These are phyloP conservation scores for Corniculantispora saksenae DNA, from an alignment of 2,329 filamentous ascomycete genomes.

Conservation along the genomic window DNA sequence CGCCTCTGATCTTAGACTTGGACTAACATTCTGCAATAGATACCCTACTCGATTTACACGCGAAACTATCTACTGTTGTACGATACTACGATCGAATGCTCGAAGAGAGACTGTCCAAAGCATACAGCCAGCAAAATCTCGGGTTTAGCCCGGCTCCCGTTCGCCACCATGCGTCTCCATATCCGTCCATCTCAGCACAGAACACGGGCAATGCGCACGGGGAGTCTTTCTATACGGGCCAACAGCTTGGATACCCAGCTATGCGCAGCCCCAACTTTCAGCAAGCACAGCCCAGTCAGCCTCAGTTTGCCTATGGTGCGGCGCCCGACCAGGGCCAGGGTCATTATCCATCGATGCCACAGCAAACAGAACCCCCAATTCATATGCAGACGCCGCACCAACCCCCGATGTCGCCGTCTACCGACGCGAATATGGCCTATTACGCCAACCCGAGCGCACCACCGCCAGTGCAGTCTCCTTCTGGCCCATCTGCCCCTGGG, in stretches of 20 bases:
- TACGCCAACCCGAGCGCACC: constrained; percentile 50
- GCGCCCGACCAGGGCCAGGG: constrained; percentile 40
- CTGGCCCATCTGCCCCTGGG: constrained; percentile 40
- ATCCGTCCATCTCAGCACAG: constrained; percentile 67
- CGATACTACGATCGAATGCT: constrained; percentile 98
- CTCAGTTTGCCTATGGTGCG: constrained; percentile 48
- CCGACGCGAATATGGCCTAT: constrained; percentile 58
- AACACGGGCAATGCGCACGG: constrained; percentile 49
- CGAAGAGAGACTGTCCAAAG: constrained; percentile 89
- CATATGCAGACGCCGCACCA: constrained; percentile 34
- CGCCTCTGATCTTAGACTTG: background rate
- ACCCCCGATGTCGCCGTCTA: constrained; percentile 29
- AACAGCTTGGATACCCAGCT: constrained; percentile 54
- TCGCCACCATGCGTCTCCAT: constrained; percentile 60
- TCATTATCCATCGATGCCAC: constrained; percentile 48
- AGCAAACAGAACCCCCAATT: constrained; percentile 31
- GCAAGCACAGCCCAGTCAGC: constrained; percentile 39
- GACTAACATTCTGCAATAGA: constrained; percentile 51
- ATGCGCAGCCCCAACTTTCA: constrained; percentile 46
- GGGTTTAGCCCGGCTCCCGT: constrained; percentile 60
- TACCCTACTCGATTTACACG: constrained; percentile 88
- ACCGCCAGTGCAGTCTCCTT: constrained; percentile 33
- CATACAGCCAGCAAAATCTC: constrained; percentile 80
- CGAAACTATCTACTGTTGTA: constrained; percentile 93
- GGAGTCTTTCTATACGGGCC: constrained; percentile 82